These are phyloP conservation scores for Volvox carteri DNA, from an alignment of 163 green algal genomes.

Conservation along the genomic window DNA sequence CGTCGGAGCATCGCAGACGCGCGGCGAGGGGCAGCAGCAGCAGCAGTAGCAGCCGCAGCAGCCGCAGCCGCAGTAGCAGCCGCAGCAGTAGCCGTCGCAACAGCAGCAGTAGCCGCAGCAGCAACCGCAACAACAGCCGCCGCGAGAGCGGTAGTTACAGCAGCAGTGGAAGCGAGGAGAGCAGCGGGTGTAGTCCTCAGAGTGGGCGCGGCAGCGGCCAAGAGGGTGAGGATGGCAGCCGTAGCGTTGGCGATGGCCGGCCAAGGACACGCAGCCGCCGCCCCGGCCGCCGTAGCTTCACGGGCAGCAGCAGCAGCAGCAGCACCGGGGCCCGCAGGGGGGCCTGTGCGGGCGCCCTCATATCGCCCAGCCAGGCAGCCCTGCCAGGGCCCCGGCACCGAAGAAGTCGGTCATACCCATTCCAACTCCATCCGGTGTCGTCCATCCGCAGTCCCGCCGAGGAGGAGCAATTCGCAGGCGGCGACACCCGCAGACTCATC, in stretches of 20 bases:
- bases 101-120: neutral
- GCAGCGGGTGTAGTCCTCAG: neutral
- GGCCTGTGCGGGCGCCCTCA: neutral
- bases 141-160: neutral
- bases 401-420: neutral
- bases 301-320: neutral
- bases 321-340: neutral
- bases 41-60: too few species aligned
- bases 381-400: neutral
- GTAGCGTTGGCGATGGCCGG: neutral
- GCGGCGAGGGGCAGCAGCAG: too few species aligned
- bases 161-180: neutral
- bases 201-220: conserved; percentile 6
- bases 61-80: too few species aligned
- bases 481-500: too few species aligned
- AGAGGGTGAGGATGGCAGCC: neutral
- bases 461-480: neutral
- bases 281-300: neutral
- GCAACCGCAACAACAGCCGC: conserved; percentile 1
- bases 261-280: neutral
- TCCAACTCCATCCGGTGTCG: too few species aligned
- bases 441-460: too few species aligned
- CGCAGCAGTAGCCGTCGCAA: conserved; percentile 1
- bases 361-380: neutral
- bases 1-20: neutral